A percentile compares a stretch with the other conserved stretches of the same genome.
Evolutionary conservation across 164 flowering plant genomes (phyloP).

Genomic region (Piper longum): DNA sequence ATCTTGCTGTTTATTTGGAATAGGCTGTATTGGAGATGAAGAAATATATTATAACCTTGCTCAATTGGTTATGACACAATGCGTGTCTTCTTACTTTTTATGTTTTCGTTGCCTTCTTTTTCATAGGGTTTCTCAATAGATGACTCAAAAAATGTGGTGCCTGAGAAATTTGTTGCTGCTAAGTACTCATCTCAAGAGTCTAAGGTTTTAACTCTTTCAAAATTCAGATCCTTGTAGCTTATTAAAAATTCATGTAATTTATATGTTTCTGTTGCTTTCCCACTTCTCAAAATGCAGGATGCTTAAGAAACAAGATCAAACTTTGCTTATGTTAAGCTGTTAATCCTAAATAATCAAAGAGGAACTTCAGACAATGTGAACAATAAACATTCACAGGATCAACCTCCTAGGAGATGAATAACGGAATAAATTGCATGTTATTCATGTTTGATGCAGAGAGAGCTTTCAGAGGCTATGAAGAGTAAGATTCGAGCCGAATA

Average conservation of each 20-base stretch:
- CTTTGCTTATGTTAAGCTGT: constrained; percentile 33
- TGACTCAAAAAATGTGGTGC: constrained; percentile 22
- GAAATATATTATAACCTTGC: too few relatives aligned
- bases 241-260: constrained; percentile 3
- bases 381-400: constrained; percentile 37
- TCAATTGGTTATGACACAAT: too few relatives aligned
- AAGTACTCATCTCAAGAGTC: constrained; percentile 60
- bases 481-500: constrained; percentile 91
- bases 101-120: background rate
- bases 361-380: constrained; percentile 33
- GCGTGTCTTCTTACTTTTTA: too few relatives aligned
- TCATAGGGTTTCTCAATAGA: constrained; percentile 69
- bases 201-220: constrained; percentile 29
- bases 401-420: constrained; percentile 22
- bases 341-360: constrained; percentile 41
- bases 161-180: constrained; percentile 80
- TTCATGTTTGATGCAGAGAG: constrained; percentile 74
- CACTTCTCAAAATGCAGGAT: constrained; percentile 61
- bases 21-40: too few relatives aligned
- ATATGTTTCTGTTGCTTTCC: constrained; percentile 11
- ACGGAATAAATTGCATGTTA: constrained; percentile 33
- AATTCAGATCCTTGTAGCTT: constrained; percentile 4
- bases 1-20: too few relatives aligned
- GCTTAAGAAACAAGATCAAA: constrained; percentile 39
- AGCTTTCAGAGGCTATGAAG: constrained; percentile 83